Evolutionary conservation across 257 asterid genomes (phyloP).

Genomic region (Jasminum sambac): DNA sequence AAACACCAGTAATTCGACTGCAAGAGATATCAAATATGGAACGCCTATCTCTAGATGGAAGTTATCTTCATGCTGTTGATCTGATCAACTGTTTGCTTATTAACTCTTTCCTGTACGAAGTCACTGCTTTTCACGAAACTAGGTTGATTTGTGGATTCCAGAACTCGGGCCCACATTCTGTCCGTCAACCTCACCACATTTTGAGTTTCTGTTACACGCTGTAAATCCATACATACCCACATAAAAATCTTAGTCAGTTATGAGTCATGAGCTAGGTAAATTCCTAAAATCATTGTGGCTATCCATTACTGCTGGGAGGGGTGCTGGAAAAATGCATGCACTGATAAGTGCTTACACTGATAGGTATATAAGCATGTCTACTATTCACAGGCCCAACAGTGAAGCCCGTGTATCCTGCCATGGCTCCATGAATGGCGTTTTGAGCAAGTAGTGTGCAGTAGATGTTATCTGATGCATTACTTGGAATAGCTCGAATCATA

Average conservation of each 20-base stretch:
- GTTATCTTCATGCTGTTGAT: constrained; percentile 50
- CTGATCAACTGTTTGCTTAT: constrained; percentile 47
- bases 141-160: constrained; percentile 92
- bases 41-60: constrained; percentile 35
- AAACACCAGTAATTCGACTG: background rate
- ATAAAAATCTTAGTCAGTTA: background rate
- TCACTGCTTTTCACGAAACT: constrained; percentile 54
- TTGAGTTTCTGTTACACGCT: constrained; percentile 80
- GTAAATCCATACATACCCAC: constrained; percentile 31
- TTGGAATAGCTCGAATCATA: constrained; percentile 96
- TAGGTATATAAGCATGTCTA: constrained; percentile 88
- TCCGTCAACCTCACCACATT: constrained; percentile 73
- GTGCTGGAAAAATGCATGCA: background rate
- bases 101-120: constrained; percentile 42
- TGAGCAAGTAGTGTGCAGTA: constrained; percentile 98
- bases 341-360: constrained; percentile 55
- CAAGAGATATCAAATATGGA: background rate
- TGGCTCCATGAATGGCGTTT: constrained; percentile 94
- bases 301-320: background rate
- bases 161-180: constrained; percentile 97
- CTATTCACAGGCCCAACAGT: constrained; percentile 92
- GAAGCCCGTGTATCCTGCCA: constrained; percentile 98
- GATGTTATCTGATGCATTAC: constrained; percentile 93
- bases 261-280: background rate
- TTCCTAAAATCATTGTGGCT: background rate